Percentiles rank a stretch among this genome's conserved stretches.
phyloP scores from a whole-genome alignment of 23 red algal species.

The Gracilaria gracilis region DNA sequence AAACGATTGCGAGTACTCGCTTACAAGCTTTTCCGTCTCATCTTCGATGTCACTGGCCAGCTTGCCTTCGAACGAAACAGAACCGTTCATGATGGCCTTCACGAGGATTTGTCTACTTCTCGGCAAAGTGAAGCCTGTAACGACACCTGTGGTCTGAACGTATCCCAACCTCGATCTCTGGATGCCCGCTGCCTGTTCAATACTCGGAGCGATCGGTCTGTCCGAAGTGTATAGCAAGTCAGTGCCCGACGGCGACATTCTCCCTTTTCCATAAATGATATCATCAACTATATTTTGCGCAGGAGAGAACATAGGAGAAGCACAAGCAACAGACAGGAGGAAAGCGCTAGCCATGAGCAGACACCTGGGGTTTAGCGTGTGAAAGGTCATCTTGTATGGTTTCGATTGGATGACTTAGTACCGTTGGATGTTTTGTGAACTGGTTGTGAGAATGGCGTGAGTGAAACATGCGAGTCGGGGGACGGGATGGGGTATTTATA shows the following conservation, averaged over 20 bases:
- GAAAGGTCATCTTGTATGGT: background rate
- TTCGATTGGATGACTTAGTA: no score
- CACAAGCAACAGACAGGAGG: background rate
- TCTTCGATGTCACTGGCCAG: conserved; percentile 26
- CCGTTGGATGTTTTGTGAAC: no score
- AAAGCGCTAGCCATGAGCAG: background rate
- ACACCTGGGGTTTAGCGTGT: background rate
- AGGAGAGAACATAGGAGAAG: background rate
- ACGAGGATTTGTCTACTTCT: background rate
- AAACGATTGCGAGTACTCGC: background rate
- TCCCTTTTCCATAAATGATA: background rate
- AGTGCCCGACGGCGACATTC: background rate
- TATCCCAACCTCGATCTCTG: conserved; percentile 27
- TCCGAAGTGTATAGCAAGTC: background rate
- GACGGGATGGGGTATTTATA: no score
- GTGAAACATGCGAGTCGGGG: no score
- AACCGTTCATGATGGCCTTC: background rate
- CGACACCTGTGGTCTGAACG: conserved; percentile 10
- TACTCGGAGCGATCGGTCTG: background rate
- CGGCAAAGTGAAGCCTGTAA: conserved; percentile 8
- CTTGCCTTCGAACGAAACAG: background rate
- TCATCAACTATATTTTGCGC: background rate
- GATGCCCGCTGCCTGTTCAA: conserved; percentile 8
- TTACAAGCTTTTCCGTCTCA: background rate
- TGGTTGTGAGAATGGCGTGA: no score